Evolutionary conservation across 352 stramenopile genomes (phyloP).

Genomic region (Phytophthora idaei): DNA sequence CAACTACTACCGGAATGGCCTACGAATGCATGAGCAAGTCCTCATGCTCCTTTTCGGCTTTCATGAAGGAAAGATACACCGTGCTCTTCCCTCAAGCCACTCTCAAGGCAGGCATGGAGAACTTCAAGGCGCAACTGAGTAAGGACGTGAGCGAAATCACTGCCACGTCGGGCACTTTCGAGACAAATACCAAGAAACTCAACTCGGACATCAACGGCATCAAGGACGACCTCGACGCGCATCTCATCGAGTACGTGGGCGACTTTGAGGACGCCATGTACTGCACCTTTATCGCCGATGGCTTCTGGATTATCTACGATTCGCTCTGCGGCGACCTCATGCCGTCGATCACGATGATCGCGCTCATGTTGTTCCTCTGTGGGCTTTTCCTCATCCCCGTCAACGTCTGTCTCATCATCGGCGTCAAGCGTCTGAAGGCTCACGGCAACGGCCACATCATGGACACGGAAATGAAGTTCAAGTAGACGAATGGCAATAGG

Average conservation of each 20-base stretch:
- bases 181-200: constrained; percentile 46
- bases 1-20: not conserved
- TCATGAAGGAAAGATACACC: constrained; percentile 19
- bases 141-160: constrained; percentile 40
- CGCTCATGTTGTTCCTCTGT: constrained; percentile 72
- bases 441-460: constrained; percentile 60
- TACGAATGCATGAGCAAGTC: not conserved
- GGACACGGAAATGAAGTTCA: constrained; percentile 70
- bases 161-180: constrained; percentile 43
- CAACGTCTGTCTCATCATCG: constrained; percentile 75
- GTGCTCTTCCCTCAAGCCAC: constrained; percentile 11
- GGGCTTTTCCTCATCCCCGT: constrained; percentile 71
- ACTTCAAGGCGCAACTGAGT: constrained; percentile 41
- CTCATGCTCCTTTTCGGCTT: constrained; percentile 20
- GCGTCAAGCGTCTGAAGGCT: constrained; percentile 62
- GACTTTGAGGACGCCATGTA: constrained; percentile 68
- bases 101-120: constrained; percentile 26
- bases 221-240: constrained; percentile 43
- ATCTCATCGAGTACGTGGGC: constrained; percentile 57
- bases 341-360: constrained; percentile 75
- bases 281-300: constrained; percentile 59
- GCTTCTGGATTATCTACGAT: constrained; percentile 57
- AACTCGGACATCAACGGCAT: constrained; percentile 50
- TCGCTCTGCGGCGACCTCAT: constrained; percentile 65
- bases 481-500: constrained; percentile 29